A percentile compares a stretch with the other conserved stretches of the same genome.
These are phyloP conservation scores for Cokeromyces recurvatus DNA, from an alignment of 371 early-diverging fungal species.

Conservation along the genomic window DNA sequence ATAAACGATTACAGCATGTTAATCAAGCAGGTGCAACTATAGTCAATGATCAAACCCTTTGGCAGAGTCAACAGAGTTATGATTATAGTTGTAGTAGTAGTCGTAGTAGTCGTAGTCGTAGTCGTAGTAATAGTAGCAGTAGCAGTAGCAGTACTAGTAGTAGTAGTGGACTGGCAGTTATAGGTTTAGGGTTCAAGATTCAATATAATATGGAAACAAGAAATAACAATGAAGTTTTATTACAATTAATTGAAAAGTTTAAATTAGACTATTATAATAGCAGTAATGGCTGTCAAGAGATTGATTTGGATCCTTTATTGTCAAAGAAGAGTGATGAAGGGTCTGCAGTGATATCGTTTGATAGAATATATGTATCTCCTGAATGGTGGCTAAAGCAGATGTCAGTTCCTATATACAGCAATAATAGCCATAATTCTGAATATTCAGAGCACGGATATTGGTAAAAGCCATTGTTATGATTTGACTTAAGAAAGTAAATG, in stretches of 20 bases:
- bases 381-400: conserved; percentile 31
- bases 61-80: too few relatives aligned
- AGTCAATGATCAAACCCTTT: conserved; percentile 9
- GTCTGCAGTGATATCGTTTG: conserved; percentile 13
- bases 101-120: too few relatives aligned
- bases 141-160: too few relatives aligned
- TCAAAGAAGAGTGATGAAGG: too few relatives aligned
- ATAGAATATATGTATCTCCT: conserved; percentile 13
- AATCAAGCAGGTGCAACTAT: conserved; percentile 21
- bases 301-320: too few relatives aligned
- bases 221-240: too few relatives aligned
- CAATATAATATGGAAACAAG: conserved; percentile 6
- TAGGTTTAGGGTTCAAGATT: conserved; percentile 11
- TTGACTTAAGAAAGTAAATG: too few relatives aligned
- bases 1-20: conserved; percentile 12
- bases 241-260: conserved; percentile 1
- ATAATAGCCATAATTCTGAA: conserved; percentile 1
- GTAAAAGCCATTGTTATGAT: too few relatives aligned
- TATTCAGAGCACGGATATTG: conserved; percentile 4
- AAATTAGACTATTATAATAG: conserved; percentile 6
- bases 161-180: too few relatives aligned
- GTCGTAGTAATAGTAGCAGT: too few relatives aligned
- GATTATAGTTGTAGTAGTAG: too few relatives aligned
- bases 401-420: conserved; percentile 2
- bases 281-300: too few relatives aligned